phyloP scores from a whole-genome alignment of 1,139 yeast genomes.

The Sugiyamaella sp. region DNA sequence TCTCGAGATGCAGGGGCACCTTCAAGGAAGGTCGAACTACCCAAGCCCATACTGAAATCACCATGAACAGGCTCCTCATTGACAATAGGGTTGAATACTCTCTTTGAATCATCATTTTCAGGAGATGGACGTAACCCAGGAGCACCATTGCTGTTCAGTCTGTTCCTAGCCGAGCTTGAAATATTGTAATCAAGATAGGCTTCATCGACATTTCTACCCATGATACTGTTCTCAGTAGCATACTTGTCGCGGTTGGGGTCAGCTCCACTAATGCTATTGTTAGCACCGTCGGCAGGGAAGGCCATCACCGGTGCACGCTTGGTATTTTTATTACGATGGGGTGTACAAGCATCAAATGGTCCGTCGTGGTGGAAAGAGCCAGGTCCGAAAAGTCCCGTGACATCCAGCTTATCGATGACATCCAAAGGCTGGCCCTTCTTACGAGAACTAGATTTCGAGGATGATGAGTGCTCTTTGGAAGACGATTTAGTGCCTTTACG shows the following conservation, averaged over 20 bases:
- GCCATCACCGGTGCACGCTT: constrained; percentile 89
- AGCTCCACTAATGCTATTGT: constrained; percentile 76
- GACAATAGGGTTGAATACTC: constrained; percentile 51
- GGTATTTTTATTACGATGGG: constrained; percentile 83
- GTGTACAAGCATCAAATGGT: constrained; percentile 97
- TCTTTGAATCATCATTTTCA: constrained; percentile 2
- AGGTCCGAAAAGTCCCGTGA: constrained; percentile 92
- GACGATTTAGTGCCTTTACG: constrained; percentile 28
- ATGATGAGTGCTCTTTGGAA: constrained; percentile 11
- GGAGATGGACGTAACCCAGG: constrained; percentile 9
- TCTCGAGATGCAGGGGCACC: constrained; percentile 90
- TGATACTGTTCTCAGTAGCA: constrained; percentile 41
- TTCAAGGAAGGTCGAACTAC: constrained; percentile 87
- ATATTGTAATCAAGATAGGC: constrained; percentile 37
- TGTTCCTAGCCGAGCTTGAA: constrained; percentile 15
- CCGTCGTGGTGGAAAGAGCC: constrained; percentile 98
- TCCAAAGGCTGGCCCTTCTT: constrained; percentile 59
- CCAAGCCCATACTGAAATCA: constrained; percentile 80
- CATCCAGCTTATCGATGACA: constrained; percentile 92
- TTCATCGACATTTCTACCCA: constrained; percentile 42
- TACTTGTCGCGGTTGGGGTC: constrained; percentile 44
- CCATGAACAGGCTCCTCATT: constrained; percentile 83
- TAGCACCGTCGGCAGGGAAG: constrained; percentile 94
- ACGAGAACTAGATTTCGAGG: constrained; percentile 19
- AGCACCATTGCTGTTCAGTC: constrained; percentile 4